phyloP scores from a whole-genome alignment of 2,329 filamentous ascomycete genomes.

The Ustilaginoidea virens region DNA sequence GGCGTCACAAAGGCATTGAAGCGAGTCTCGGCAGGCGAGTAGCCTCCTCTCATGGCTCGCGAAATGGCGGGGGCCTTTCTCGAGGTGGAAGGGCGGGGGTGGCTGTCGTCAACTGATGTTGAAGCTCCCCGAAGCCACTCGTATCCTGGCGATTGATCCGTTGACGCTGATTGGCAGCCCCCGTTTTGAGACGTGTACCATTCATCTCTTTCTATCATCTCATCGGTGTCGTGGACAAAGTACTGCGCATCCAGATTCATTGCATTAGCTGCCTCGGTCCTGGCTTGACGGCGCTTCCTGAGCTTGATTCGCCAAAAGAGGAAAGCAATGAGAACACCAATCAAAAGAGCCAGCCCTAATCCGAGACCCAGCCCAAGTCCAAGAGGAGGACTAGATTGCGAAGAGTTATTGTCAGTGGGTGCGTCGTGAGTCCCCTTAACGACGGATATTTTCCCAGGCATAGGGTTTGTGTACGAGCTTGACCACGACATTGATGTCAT shows the following conservation, averaged over 20 bases:
- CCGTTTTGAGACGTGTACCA: neutral
- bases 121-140: conserved; percentile 27
- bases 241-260: conserved; percentile 33
- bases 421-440: conserved; percentile 6
- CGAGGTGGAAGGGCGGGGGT: conserved; percentile 16
- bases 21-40: conserved; percentile 16
- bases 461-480: conserved; percentile 32
- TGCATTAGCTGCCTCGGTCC: conserved; percentile 29
- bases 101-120: conserved; percentile 11
- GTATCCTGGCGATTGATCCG: conserved; percentile 29
- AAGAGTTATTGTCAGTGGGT: conserved; percentile 8
- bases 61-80: conserved; percentile 18
- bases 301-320: conserved; percentile 34
- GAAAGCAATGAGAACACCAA: conserved; percentile 29
- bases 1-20: conserved; percentile 13
- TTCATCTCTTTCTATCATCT: conserved; percentile 28
- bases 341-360: conserved; percentile 30
- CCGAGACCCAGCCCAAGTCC: conserved; percentile 47
- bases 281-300: conserved; percentile 19
- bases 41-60: conserved; percentile 14
- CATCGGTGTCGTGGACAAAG: conserved; percentile 27
- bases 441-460: conserved; percentile 2
- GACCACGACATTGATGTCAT: conserved; percentile 41
- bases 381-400: conserved; percentile 12
- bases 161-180: conserved; percentile 8